A percentile compares a stretch with the other conserved stretches of the same genome.
Conservation (phyloP, 257 asterid genomes). For the Nyctanthes arbortristis region DNA sequence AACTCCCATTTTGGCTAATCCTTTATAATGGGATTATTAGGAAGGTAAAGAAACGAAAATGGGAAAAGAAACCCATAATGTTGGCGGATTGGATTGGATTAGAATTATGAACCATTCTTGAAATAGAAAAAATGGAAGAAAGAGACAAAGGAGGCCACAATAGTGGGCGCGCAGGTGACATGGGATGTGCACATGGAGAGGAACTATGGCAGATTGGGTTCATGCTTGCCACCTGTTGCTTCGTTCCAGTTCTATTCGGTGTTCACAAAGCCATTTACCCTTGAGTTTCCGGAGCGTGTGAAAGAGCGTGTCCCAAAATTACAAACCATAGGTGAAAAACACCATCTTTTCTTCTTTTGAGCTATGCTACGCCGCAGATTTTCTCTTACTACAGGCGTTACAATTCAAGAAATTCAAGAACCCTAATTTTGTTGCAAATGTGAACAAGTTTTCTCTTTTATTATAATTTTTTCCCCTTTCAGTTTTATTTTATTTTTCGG, state of each 20-base stretch:
- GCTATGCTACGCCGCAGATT: slow-evolving; percentile 14
- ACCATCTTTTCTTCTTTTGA: slow-evolving; percentile 13
- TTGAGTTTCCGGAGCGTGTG: slow-evolving; percentile 28
- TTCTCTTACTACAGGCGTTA: neutral
- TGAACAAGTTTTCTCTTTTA: slow-evolving; percentile 14
- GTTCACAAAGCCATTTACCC: slow-evolving; percentile 26
- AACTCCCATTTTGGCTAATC: neutral
- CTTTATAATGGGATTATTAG: neutral
- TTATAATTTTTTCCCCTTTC: neutral
- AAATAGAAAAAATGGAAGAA: slow-evolving; percentile 20
- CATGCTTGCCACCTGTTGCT: slow-evolving; percentile 39
- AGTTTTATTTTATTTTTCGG: neutral
- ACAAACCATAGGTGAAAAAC: no score
- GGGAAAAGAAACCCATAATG: slow-evolving; percentile 6
- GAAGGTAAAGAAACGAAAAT: neutral
- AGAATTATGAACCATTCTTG: neutral
- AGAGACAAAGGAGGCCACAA: slow-evolving; percentile 39
- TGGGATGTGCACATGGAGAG: slow-evolving; percentile 25
- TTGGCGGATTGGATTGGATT: neutral
- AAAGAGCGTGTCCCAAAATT: slow-evolving; percentile 26
- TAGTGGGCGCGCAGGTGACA: neutral
- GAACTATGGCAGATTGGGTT: slow-evolving; percentile 26
- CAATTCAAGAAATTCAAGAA: slow-evolving; percentile 20
- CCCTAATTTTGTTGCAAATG: slow-evolving; percentile 42
- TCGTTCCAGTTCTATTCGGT: slow-evolving; percentile 33